Percentiles rank a stretch among this genome's conserved stretches.
Evolutionary conservation across 208 protist species (phyloP).

Genomic region (Wallacemonas sp.): DNA sequence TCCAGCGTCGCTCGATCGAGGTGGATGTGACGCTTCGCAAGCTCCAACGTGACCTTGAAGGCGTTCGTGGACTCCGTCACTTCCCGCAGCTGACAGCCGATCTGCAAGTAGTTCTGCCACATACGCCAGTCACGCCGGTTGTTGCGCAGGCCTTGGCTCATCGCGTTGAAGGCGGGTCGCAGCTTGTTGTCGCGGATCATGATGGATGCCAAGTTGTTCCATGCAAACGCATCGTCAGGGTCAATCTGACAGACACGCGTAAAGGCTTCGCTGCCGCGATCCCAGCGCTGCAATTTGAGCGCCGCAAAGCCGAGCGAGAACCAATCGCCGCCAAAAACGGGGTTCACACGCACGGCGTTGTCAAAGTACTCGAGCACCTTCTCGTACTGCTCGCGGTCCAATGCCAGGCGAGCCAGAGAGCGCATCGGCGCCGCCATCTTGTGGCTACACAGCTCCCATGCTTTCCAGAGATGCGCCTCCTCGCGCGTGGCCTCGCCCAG

Average conservation of each 20-base stretch:
- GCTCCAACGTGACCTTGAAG: slow-evolving; percentile 70
- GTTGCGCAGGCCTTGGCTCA: slow-evolving; percentile 87
- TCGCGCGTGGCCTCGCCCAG: slow-evolving; percentile 89
- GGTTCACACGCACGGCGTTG: slow-evolving; percentile 80
- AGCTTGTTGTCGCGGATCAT: slow-evolving; percentile 75
- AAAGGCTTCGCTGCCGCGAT: slow-evolving; percentile 82
- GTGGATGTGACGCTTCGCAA: slow-evolving; percentile 66
- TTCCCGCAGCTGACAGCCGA: slow-evolving; percentile 83
- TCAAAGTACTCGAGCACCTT: slow-evolving; percentile 91
- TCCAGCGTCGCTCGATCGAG: slow-evolving; percentile 65
- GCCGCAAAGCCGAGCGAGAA: slow-evolving; percentile 88
- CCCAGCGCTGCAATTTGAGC: slow-evolving; percentile 65
- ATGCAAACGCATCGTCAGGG: slow-evolving; percentile 84
- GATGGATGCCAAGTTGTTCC: slow-evolving; percentile 91
- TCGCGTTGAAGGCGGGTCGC: slow-evolving; percentile 86
- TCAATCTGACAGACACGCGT: slow-evolving; percentile 90
- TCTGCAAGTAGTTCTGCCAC: slow-evolving; percentile 92
- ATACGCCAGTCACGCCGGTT: slow-evolving; percentile 89
- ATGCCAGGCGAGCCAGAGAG: slow-evolving; percentile 71
- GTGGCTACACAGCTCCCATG: slow-evolving; percentile 88
- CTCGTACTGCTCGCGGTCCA: slow-evolving; percentile 85
- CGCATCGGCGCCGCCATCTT: slow-evolving; percentile 87
- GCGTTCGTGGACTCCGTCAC: slow-evolving; percentile 84
- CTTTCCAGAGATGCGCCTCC: slow-evolving; percentile 80
- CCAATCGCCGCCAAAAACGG: slow-evolving; percentile 91